These are phyloP conservation scores for Coemansia umbellata DNA, from an alignment of 192 early-diverging fungal genomes.

Conservation along the genomic window DNA sequence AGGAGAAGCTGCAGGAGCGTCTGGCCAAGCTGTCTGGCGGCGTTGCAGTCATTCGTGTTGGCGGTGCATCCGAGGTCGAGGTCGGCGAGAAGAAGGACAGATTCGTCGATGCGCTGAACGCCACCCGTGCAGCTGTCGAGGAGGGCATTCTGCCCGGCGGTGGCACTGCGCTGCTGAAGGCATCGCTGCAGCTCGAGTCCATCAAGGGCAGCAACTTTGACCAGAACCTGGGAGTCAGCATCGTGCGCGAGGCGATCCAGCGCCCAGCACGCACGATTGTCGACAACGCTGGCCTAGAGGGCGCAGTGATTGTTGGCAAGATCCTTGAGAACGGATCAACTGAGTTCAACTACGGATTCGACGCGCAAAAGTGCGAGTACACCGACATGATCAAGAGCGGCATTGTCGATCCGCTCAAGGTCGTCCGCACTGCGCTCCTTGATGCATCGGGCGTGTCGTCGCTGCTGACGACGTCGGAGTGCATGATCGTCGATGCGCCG, in stretches of 20 bases:
- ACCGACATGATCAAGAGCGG: slow-evolving; percentile 96
- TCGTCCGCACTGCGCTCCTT: slow-evolving; percentile 95
- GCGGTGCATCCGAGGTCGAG: slow-evolving; percentile 97
- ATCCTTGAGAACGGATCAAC: slow-evolving; percentile 72
- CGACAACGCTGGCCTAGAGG: slow-evolving; percentile 96
- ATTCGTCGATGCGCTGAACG: slow-evolving; percentile 97
- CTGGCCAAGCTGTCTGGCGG: slow-evolving; percentile 97
- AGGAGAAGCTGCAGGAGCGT: slow-evolving; percentile 99
- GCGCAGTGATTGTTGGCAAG: slow-evolving; percentile 94
- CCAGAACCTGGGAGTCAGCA: slow-evolving; percentile 96
- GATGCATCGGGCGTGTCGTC: slow-evolving; percentile 97
- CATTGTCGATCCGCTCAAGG: slow-evolving; percentile 98
- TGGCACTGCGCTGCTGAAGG: slow-evolving; percentile 95
- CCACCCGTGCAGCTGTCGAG: slow-evolving; percentile 98
- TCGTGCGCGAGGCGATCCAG: slow-evolving; percentile 91
- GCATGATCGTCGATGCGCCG: slow-evolving; percentile 96
- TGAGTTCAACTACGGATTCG: slow-evolving; percentile 92
- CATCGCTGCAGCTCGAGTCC: slow-evolving; percentile 72
- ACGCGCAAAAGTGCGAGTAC: slow-evolving; percentile 90
- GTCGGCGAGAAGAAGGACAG: slow-evolving; percentile 99
- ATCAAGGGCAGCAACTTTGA: slow-evolving; percentile 98
- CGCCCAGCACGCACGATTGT: slow-evolving; percentile 93
- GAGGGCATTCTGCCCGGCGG: slow-evolving; percentile 99
- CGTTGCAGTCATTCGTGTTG: slow-evolving; percentile 99
- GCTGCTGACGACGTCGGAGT: slow-evolving; percentile 96